Evolutionary conservation across 2,329 filamentous ascomycete species (phyloP).

Genomic region (Penicillium griseofulvum): DNA sequence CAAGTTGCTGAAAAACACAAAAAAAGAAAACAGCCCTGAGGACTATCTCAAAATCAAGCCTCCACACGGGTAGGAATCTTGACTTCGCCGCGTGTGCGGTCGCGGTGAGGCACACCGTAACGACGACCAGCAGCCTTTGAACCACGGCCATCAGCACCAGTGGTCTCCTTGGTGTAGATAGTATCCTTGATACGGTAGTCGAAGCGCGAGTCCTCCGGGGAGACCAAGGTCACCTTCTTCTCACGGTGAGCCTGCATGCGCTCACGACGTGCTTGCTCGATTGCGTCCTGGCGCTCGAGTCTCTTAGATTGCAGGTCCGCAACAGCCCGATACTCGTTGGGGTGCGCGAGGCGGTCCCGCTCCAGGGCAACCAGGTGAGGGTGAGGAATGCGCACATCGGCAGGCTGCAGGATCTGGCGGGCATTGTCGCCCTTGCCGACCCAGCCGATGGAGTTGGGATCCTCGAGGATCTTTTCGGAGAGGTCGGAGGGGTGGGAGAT

Average conservation of each 20-base stretch:
- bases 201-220: slow-evolving; percentile 52
- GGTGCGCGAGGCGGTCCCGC: slow-evolving; percentile 41
- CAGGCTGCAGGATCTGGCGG: slow-evolving; percentile 56
- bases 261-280: slow-evolving; percentile 40
- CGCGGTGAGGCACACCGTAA: slow-evolving; percentile 62
- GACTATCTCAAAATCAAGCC: slow-evolving; percentile 30
- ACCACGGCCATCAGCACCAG: slow-evolving; percentile 55
- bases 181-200: slow-evolving; percentile 60
- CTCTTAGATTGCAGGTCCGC: slow-evolving; percentile 45
- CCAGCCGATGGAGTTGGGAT: slow-evolving; percentile 38
- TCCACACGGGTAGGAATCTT: slow-evolving; percentile 64
- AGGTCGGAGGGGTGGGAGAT: slow-evolving; percentile 33
- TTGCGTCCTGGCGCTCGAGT: slow-evolving; percentile 40
- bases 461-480: slow-evolving; percentile 31
- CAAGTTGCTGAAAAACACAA: slow-evolving; percentile 7
- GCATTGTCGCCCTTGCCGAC: slow-evolving; percentile 44
- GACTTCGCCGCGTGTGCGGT: slow-evolving; percentile 61
- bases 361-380: slow-evolving; percentile 56
- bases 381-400: slow-evolving; percentile 63
- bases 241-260: slow-evolving; percentile 44
- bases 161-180: slow-evolving; percentile 53
- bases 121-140: slow-evolving; percentile 55
- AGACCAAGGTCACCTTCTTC: slow-evolving; percentile 43
- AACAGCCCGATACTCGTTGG: slow-evolving; percentile 34
- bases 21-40: background rate